phyloP scores from a whole-genome alignment of 2,329 filamentous ascomycete genomes.

The Chaetomiaceae sp. region DNA sequence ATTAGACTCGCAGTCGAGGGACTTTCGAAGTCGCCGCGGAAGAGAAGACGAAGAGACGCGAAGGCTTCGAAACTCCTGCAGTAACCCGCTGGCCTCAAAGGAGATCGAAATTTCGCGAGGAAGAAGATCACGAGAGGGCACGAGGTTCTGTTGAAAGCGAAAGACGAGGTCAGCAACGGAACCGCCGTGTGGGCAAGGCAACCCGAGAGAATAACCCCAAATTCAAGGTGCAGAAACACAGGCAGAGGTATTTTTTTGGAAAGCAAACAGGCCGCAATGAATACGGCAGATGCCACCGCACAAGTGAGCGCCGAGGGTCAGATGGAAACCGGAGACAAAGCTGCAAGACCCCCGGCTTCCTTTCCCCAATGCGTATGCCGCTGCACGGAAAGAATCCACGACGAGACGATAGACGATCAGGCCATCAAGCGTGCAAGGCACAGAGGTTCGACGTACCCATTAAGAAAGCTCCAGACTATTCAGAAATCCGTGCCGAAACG shows the following conservation, averaged over 20 bases:
- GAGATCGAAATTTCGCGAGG: conserved; percentile 29
- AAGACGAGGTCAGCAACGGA: conserved; percentile 6
- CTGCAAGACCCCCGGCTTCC: not conserved
- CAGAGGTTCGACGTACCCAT: conserved; percentile 21
- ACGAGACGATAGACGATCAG: conserved; percentile 1
- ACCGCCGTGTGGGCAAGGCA: too few species aligned
- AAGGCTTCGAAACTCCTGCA: conserved; percentile 31
- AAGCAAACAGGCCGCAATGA: not conserved
- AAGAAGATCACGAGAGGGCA: conserved; percentile 23
- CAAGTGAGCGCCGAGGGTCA: not conserved
- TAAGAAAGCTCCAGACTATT: conserved; percentile 20
- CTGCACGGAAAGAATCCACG: not conserved
- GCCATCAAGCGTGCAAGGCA: not conserved
- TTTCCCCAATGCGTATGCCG: too few species aligned
- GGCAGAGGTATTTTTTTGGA: not conserved
- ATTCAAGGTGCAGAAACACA: not conserved
- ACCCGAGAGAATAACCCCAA: too few species aligned
- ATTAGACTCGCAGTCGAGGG: conserved; percentile 22
- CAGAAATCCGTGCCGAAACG: conserved; percentile 17
- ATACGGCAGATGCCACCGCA: not conserved
- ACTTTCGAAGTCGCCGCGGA: conserved; percentile 28
- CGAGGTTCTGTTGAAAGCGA: conserved; percentile 20
- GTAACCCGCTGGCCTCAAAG: conserved; percentile 34
- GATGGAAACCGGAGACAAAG: not conserved
- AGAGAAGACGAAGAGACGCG: conserved; percentile 23